A percentile compares a stretch with the other conserved stretches of the same genome.
Evolutionary conservation across 148 eudicot genomes (phyloP).

Genomic region (Fagopyrum homotropicum): DNA sequence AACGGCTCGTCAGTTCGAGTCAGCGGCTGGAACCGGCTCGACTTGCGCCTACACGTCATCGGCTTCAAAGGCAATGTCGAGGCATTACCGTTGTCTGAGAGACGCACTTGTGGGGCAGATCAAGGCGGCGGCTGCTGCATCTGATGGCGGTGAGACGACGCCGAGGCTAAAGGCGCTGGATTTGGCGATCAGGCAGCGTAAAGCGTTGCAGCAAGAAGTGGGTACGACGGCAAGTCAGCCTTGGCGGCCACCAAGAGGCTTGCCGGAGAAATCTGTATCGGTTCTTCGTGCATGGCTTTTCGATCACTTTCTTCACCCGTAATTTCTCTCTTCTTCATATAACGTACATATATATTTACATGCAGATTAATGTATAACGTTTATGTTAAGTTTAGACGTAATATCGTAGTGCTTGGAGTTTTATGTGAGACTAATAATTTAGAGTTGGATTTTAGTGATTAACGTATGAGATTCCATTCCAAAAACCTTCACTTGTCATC

Average conservation of each 20-base stretch:
- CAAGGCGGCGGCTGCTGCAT: constrained; percentile 24
- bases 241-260: constrained; percentile 90
- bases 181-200: constrained; percentile 73
- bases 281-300: constrained; percentile 98
- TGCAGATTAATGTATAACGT: too few species aligned
- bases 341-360: too few species aligned
- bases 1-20: constrained; percentile 61
- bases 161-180: constrained; percentile 82
- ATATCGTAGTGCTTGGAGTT: too few species aligned
- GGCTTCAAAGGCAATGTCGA: constrained; percentile 93
- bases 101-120: constrained; percentile 70
- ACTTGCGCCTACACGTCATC: constrained; percentile 60
- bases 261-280: constrained; percentile 94
- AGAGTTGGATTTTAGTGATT: neutral
- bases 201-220: constrained; percentile 66
- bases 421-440: too few species aligned
- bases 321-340: constrained; percentile 12
- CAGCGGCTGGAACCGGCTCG: constrained; percentile 64
- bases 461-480: constrained; percentile 8
- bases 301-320: constrained; percentile 98
- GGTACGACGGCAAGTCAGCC: constrained; percentile 73
- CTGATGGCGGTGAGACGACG: constrained; percentile 45
- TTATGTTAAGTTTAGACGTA: too few species aligned
- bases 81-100: constrained; percentile 71
- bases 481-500: constrained; percentile 9